Percentiles rank a stretch among this genome's conserved stretches.
These are phyloP conservation scores for Polytolypa hystricis DNA, from an alignment of 2,329 filamentous ascomycete species.

Conservation along the genomic window DNA sequence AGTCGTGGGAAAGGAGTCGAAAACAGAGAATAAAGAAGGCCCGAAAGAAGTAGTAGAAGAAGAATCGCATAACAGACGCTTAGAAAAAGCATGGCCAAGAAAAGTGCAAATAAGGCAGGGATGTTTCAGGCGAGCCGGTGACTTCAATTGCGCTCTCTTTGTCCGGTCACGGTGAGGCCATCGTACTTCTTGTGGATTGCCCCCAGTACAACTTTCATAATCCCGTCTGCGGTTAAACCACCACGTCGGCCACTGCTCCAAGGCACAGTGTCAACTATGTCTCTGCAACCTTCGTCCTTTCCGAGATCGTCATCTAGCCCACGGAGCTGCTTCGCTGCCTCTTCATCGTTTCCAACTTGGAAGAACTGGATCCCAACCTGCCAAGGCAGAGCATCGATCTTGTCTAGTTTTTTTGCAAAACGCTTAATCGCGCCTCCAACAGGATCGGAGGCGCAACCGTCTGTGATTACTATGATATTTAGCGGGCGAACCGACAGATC, in stretches of 20 bases:
- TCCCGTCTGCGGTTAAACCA: constrained; percentile 54
- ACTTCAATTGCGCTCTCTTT: not conserved
- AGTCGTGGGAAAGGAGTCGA: not conserved
- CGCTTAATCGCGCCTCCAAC: constrained; percentile 57
- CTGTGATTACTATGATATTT: constrained; percentile 88
- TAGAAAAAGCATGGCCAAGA: too few relatives aligned
- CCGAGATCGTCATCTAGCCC: constrained; percentile 64
- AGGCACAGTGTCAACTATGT: constrained; percentile 86
- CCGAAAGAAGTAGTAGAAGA: constrained; percentile 5
- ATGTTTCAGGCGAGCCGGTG: too few relatives aligned
- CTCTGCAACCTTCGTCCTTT: constrained; percentile 51
- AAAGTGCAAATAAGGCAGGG: too few relatives aligned
- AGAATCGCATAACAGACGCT: too few relatives aligned
- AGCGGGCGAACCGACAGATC: constrained; percentile 54
- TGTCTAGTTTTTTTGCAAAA: constrained; percentile 54
- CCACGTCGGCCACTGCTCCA: constrained; percentile 45
- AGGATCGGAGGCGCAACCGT: constrained; percentile 72
- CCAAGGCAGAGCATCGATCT: constrained; percentile 57
- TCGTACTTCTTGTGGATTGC: constrained; percentile 60
- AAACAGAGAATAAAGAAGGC: not conserved
- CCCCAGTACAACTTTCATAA: constrained; percentile 75
- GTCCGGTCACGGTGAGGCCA: constrained; percentile 19
- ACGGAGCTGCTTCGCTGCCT: constrained; percentile 54
- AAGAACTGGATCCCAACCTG: constrained; percentile 95
- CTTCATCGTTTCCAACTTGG: constrained; percentile 67